Evolutionary conservation across 306 rosid genomes (phyloP).

Genomic region (Cicer cuneatum): DNA sequence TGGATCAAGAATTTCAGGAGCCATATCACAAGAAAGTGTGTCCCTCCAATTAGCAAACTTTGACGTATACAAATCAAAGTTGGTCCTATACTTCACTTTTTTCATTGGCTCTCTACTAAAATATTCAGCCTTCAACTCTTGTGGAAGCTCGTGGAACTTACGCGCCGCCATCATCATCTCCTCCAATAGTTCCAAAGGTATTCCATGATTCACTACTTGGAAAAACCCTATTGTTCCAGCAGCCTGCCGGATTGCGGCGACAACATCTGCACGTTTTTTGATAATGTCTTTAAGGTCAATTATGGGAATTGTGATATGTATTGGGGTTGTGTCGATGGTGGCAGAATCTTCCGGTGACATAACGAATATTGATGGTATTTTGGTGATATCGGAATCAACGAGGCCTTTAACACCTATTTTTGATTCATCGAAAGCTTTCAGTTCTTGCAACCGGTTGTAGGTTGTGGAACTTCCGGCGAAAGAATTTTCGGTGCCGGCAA

Average conservation of each 20-base stretch:
- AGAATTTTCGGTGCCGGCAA: neutral
- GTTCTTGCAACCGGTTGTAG: slow-evolving; percentile 24
- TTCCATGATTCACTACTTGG: slow-evolving; percentile 60
- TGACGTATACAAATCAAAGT: slow-evolving; percentile 55
- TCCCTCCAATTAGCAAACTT: slow-evolving; percentile 62
- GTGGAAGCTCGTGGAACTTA: slow-evolving; percentile 54
- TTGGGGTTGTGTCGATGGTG: neutral
- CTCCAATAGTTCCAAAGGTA: slow-evolving; percentile 42
- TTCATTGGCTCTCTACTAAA: slow-evolving; percentile 44
- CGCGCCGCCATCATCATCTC: slow-evolving; percentile 49
- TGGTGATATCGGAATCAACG: slow-evolving; percentile 46
- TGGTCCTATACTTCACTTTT: slow-evolving; percentile 53
- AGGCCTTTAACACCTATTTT: slow-evolving; percentile 56
- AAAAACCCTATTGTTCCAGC: slow-evolving; percentile 56
- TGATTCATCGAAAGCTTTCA: slow-evolving; percentile 54
- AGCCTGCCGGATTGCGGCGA: slow-evolving; percentile 40
- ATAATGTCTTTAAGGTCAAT: slow-evolving; percentile 41
- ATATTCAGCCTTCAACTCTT: slow-evolving; percentile 50
- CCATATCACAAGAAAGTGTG: slow-evolving; percentile 53
- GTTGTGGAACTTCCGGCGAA: neutral
- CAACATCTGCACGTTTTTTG: slow-evolving; percentile 6
- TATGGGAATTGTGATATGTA: slow-evolving; percentile 45
- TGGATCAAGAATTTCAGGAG: slow-evolving; percentile 48
- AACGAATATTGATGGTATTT: slow-evolving; percentile 47
- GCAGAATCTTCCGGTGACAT: slow-evolving; percentile 41